Conservation (phyloP, 805 yeast species). For the Teunomyces barrocoloradensis region DNA sequence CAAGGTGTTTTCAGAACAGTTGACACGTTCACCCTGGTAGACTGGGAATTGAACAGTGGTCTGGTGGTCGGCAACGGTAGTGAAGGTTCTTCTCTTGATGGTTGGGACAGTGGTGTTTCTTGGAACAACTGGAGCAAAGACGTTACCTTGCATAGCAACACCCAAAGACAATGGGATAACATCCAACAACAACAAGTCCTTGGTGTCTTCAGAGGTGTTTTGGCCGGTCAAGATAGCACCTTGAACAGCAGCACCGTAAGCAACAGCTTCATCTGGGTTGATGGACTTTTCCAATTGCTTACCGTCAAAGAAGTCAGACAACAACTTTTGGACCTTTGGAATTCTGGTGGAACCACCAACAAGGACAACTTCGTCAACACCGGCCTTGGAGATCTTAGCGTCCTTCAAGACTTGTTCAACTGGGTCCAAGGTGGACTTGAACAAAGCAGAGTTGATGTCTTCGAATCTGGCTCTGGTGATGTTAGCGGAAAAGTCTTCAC, state of each 20-base stretch:
- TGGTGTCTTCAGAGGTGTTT: constrained; percentile 48
- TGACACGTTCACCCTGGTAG: constrained; percentile 52
- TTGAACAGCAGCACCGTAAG: constrained; percentile 51
- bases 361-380: constrained; percentile 47
- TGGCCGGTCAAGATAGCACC: constrained; percentile 52
- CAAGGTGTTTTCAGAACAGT: constrained; percentile 50
- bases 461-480: constrained; percentile 51
- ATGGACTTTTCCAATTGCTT: constrained; percentile 49
- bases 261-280: constrained; percentile 52
- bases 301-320: constrained; percentile 50
- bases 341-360: constrained; percentile 54
- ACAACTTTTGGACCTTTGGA: constrained; percentile 50
- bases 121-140: constrained; percentile 50
- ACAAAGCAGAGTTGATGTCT: constrained; percentile 48
- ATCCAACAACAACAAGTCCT: constrained; percentile 50
- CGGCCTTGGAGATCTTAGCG: constrained; percentile 40
- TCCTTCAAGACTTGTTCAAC: constrained; percentile 50
- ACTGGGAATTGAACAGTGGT: constrained; percentile 52
- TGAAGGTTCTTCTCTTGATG: constrained; percentile 50
- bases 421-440: constrained; percentile 50
- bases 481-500: constrained; percentile 50
- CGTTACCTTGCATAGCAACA: constrained; percentile 52
- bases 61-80: constrained; percentile 51
- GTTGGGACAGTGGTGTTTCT: constrained; percentile 53
- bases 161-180: constrained; percentile 51